A percentile compares a stretch with the other conserved stretches of the same genome.
phyloP scores from a whole-genome alignment of 805 yeast species.

The Candida nanaspora region DNA sequence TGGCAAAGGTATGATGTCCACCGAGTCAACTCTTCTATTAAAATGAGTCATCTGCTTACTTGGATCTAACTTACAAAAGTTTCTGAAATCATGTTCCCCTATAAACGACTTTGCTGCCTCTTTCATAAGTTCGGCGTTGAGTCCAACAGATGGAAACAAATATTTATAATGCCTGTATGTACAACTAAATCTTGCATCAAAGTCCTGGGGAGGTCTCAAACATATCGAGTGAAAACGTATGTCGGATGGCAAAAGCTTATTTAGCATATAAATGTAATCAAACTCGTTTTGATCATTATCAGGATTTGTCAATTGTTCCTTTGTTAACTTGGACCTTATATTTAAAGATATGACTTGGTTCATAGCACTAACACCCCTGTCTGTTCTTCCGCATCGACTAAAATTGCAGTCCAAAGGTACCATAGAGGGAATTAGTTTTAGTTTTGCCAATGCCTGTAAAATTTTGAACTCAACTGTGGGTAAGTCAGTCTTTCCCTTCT shows the following conservation, averaged over 20 bases:
- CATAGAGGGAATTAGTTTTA: conserved; percentile 54
- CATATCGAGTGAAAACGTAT: conserved; percentile 78
- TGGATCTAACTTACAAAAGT: conserved; percentile 92
- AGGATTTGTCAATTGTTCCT: conserved; percentile 54
- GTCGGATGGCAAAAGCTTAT: conserved; percentile 73
- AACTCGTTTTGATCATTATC: conserved; percentile 59
- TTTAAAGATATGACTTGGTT: conserved; percentile 82
- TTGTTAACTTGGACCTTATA: conserved; percentile 60
- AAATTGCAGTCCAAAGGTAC: conserved; percentile 62
- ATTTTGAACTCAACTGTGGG: conserved; percentile 84
- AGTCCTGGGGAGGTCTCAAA: conserved; percentile 71
- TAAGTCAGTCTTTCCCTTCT: conserved; percentile 63
- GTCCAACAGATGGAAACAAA: conserved; percentile 48
- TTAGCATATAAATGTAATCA: conserved; percentile 68
- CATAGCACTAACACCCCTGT: conserved; percentile 95
- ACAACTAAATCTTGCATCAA: conserved; percentile 94
- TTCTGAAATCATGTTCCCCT: conserved; percentile 87
- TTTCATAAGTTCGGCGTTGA: conserved; percentile 63
- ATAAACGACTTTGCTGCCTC: conserved; percentile 54
- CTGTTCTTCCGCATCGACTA: conserved; percentile 93
- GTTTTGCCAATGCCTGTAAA: conserved; percentile 60
- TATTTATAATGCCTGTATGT: conserved; percentile 80
- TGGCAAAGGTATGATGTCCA: conserved; percentile 15
- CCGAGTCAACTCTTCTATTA: conserved; percentile 48
- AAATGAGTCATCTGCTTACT: conserved; percentile 85